Evolutionary conservation across 2,329 filamentous ascomycete species (phyloP), one percentile per base, ranked within the genome.

Genomic region (Arthrobotrys sphaeroides): DNA sequence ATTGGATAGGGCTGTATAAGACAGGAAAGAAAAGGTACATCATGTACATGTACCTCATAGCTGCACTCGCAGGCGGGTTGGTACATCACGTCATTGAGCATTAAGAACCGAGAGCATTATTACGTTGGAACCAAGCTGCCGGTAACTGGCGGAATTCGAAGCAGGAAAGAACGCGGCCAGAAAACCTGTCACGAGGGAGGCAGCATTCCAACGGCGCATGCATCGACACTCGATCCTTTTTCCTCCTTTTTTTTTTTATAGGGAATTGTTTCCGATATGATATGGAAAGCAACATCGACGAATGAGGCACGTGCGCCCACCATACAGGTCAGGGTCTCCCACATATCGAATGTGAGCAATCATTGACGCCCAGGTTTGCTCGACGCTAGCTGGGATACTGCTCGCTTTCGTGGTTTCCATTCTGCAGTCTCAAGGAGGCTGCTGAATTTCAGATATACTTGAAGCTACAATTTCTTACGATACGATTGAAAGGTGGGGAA

Each of bases 41-140:
- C 20, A 57, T 20, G 51, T 38, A 62, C 59, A 43, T 55, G 51
- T 70, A 70, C 57, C 66, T 70, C 33, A 62, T 45, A 45, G 57
- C 66, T 62, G 55, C 43, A 38, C 24, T 70, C 16, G 16, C 66
- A 31, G 13, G 55, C 45, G 57, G n/a, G 36, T 55, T 66, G 62
- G 62, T 67, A 74, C 62, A 66, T 64, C 70, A 74, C 70, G 70
- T 74, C 70, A 74, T 69, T 57, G 16, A 43, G 57, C 62, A 60
- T 64, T 47, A 66, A 22, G 60, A 66, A 51, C 69, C 69, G 69
- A 74, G 47, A 26, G 40, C 26, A 51, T 26, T 36, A 31, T 18
- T 59, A 40, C 57, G 28, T 69, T 69, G 57, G 72, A 69, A 69
- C 72, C 72, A 75, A 75, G 49, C 40, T 75, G 49, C 72, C 72